Evolutionary conservation across 2,329 filamentous ascomycete genomes (phyloP), one percentile per base, ranked within the genome.

Genomic region (Ceratocystis alfenasii): DNA sequence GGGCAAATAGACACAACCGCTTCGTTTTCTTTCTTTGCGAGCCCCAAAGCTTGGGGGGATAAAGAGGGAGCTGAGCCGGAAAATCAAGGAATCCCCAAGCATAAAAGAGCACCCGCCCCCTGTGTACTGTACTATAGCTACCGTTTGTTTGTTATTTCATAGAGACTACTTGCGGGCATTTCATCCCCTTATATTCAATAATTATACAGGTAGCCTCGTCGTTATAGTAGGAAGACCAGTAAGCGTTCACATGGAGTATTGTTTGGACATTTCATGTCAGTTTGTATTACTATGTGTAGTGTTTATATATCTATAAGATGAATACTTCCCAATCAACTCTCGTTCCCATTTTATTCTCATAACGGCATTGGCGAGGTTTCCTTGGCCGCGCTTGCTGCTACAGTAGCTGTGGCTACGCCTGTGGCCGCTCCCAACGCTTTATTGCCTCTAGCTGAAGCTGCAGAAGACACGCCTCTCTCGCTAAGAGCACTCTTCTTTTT

Each of bases 1-100:
- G 82, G 92, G 90, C 66, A 89, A 88, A 81, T 92, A 83, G 78
- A 72, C 60, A 30, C 20, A n/a, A n/a, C 30, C 2, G 36, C 10
- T 41, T 41, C 10, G 3, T 41, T 41, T 44, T 25, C 8, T 8
- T 22, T 33, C 15, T 20, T 55, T 64, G 30, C 30, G 25, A 50
- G 48, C 48, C 20, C 53, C 28, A 28, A 30, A 12, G 12, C 57
- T 46, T 1, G 36, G 10, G 41, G 33, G 41, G 6, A 48, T 55
- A 28, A 30, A 46, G 66, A 63, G 44, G 57, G 7, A 45, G 45
- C 44, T 66, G 45, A 33, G 45, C 53, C 28, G 64, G 22, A 66
- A 10, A 48, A 36, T 53, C 57, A 25, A 64, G 57, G 46, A 59
- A 41, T 50, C 28, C 46, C 48, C 53, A 36, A 41, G 61, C 36